Conservation (phyloP, 202 grass and related monocot genomes). For the Elaeis oleifera region DNA sequence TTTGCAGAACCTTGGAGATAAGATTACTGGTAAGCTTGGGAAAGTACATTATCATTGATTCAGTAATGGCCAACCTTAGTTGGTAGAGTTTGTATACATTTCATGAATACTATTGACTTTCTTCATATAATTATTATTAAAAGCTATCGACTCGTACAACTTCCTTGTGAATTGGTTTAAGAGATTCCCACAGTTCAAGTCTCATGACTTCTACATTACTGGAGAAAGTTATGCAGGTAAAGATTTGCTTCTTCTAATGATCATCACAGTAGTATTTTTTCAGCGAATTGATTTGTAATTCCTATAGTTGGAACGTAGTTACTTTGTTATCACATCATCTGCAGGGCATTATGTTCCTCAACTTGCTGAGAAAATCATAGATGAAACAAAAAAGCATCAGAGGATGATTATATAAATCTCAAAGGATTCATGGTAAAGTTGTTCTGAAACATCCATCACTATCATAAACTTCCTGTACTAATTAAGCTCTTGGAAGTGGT, state of each 20-base stretch:
- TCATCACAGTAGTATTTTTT: background rate
- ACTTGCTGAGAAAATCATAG: conserved; percentile 31
- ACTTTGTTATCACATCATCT: too few relatives aligned
- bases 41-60: background rate
- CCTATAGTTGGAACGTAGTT: background rate
- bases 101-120: background rate
- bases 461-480: too few relatives aligned
- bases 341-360: conserved; percentile 43
- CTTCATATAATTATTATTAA: background rate
- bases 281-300: background rate
- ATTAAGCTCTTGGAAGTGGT: too few relatives aligned
- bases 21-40: conserved; percentile 25
- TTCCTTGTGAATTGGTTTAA: conserved; percentile 49
- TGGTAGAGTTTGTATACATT: background rate
- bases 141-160: conserved; percentile 35
- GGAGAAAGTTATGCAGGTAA: conserved; percentile 56
- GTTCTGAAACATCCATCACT: too few relatives aligned
- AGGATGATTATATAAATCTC: conserved; percentile 34
- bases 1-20: conserved; percentile 33
- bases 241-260: background rate
- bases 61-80: background rate
- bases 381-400: conserved; percentile 32
- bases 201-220: conserved; percentile 46
- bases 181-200: conserved; percentile 50
- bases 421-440: conserved; percentile 40